phyloP scores from a whole-genome alignment of 1,284 basidiomycete genomes.

The Heterobasidion annosum region DNA sequence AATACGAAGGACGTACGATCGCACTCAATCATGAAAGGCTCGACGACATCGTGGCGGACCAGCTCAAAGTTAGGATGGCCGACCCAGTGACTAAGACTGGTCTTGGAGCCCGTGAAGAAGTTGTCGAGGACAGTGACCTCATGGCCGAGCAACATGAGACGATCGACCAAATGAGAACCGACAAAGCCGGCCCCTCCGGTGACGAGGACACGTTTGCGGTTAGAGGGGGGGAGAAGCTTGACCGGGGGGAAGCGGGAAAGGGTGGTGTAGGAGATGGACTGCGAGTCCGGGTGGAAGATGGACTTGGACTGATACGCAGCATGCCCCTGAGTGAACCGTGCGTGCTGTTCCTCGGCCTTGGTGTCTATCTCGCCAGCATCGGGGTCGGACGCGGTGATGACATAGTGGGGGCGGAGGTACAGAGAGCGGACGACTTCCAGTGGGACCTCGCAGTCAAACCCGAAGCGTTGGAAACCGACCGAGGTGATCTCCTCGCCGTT shows the following conservation, averaged over 20 bases:
- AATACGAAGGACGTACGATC: slow-evolving; percentile 58
- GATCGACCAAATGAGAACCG: slow-evolving; percentile 94
- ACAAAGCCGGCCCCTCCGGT: slow-evolving; percentile 98
- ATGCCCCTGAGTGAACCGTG: slow-evolving; percentile 42
- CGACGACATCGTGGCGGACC: slow-evolving; percentile 93
- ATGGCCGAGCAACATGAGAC: slow-evolving; percentile 95
- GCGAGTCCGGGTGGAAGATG: slow-evolving; percentile 69
- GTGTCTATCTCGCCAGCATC: slow-evolving; percentile 28
- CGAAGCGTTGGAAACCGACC: slow-evolving; percentile 78
- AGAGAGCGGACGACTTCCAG: slow-evolving; percentile 74
- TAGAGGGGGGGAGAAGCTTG: slow-evolving; percentile 68
- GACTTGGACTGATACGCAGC: slow-evolving; percentile 73
- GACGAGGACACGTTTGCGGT: slow-evolving; percentile 85
- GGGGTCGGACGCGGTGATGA: slow-evolving; percentile 33
- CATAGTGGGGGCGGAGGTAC: slow-evolving; percentile 79
- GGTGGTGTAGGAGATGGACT: slow-evolving; percentile 86
- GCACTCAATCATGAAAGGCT: slow-evolving; percentile 95
- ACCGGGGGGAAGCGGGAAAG: slow-evolving; percentile 89
- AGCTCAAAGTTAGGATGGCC: slow-evolving; percentile 99
- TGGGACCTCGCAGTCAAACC: slow-evolving; percentile 80
- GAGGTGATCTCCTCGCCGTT: slow-evolving; percentile 65
- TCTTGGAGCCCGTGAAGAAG: slow-evolving; percentile 97
- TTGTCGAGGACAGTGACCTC: slow-evolving; percentile 97
- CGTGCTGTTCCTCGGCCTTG: slow-evolving; percentile 35
- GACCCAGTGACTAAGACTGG: slow-evolving; percentile 89